Conservation (phyloP, 2,329 filamentous ascomycete species). For the Ceratocystis lukuohia region DNA sequence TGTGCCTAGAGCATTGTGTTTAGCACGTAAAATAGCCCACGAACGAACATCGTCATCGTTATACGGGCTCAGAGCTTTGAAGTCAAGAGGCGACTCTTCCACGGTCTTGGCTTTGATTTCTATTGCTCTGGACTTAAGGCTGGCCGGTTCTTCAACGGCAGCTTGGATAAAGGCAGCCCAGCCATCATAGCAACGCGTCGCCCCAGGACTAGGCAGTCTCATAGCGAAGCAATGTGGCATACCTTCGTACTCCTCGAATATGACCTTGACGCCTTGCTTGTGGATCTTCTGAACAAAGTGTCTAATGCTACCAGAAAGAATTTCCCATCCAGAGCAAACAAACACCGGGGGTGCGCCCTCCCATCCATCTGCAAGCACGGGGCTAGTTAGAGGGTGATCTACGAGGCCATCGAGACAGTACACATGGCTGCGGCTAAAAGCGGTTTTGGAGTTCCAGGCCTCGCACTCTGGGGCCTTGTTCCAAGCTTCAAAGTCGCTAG, state of each 20-base stretch:
- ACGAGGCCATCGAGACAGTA: slow-evolving; percentile 43
- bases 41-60: neutral
- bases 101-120: slow-evolving; percentile 39
- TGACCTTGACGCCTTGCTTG: slow-evolving; percentile 44
- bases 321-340: slow-evolving; percentile 56
- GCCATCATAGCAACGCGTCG: slow-evolving; percentile 36
- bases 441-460: slow-evolving; percentile 39
- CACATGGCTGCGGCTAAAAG: slow-evolving; percentile 39
- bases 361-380: slow-evolving; percentile 49
- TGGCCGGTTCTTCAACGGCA: slow-evolving; percentile 28
- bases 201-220: slow-evolving; percentile 36
- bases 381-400: slow-evolving; percentile 54
- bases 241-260: slow-evolving; percentile 60
- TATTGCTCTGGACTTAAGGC: slow-evolving; percentile 31
- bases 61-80: slow-evolving; percentile 27
- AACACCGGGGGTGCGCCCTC: slow-evolving; percentile 50
- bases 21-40: neutral
- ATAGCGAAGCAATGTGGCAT: slow-evolving; percentile 67
- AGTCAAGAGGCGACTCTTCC: slow-evolving; percentile 34
- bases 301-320: slow-evolving; percentile 53
- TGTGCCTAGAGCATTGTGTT: neutral
- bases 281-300: slow-evolving; percentile 45
- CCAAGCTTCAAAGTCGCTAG: slow-evolving; percentile 25
- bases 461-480: slow-evolving; percentile 32
- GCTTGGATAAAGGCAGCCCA: slow-evolving; percentile 44